These are phyloP conservation scores for Coccinonectria pachysandricola DNA, from an alignment of 2,329 filamentous ascomycete genomes.

Conservation along the genomic window DNA sequence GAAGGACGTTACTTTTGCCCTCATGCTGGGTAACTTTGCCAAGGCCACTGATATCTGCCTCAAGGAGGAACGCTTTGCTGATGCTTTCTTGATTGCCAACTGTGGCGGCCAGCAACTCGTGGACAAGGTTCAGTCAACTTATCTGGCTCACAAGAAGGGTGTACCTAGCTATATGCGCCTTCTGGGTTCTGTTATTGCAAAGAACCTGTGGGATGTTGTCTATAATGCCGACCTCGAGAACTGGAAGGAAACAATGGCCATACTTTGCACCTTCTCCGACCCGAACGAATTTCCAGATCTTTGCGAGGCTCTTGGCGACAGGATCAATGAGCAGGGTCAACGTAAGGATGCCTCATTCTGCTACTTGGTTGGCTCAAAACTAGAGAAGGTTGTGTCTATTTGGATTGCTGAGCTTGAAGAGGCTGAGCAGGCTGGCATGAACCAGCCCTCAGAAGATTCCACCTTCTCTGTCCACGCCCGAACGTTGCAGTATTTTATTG, in stretches of 20 bases:
- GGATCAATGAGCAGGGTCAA: conserved; percentile 66
- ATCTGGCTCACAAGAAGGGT: conserved; percentile 71
- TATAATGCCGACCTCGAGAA: conserved; percentile 87
- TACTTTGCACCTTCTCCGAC: conserved; percentile 89
- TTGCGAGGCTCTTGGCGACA: conserved; percentile 88
- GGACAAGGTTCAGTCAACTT: conserved; percentile 86
- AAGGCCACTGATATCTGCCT: conserved; percentile 83
- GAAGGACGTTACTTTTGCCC: conserved; percentile 72
- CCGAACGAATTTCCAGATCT: conserved; percentile 87
- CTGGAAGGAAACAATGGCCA: conserved; percentile 97
- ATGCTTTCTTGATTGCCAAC: conserved; percentile 96
- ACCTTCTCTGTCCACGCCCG: conserved; percentile 87
- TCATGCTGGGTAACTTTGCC: conserved; percentile 86
- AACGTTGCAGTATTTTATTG: conserved; percentile 84
- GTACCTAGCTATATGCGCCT: conserved; percentile 88
- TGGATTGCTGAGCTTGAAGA: conserved; percentile 89
- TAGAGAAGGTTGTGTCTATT: conserved; percentile 93
- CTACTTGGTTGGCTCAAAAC: conserved; percentile 87
- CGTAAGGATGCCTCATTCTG: conserved; percentile 94
- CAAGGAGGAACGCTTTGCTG: conserved; percentile 79
- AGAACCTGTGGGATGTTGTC: conserved; percentile 96
- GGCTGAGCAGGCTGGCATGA: conserved; percentile 63
- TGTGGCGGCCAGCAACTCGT: conserved; percentile 89
- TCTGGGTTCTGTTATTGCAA: conserved; percentile 81
- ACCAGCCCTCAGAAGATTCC: conserved; percentile 60